phyloP scores from a whole-genome alignment of 371 early-diverging fungal species.

The Lichtheimia ramosa region DNA sequence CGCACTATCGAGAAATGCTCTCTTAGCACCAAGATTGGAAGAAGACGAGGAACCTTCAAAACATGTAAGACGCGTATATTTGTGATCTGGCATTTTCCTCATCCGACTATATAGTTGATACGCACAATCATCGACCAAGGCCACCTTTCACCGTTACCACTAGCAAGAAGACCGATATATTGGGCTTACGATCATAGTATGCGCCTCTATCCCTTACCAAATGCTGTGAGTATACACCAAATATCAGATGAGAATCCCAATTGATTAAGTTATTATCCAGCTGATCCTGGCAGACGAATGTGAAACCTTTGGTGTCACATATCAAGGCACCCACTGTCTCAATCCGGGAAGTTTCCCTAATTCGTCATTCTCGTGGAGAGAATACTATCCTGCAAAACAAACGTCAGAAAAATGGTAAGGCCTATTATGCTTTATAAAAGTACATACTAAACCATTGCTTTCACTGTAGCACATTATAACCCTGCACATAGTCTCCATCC shows the following conservation, averaged over 20 bases:
- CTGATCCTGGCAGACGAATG: constrained; percentile 85
- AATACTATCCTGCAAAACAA: constrained; percentile 74
- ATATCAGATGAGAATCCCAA: too few relatives aligned
- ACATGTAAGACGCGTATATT: constrained; percentile 49
- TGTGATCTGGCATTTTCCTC: background rate
- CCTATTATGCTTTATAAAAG: too few relatives aligned
- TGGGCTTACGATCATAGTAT: constrained; percentile 85
- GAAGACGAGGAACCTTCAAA: constrained; percentile 55
- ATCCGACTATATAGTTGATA: constrained; percentile 56
- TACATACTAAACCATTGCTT: background rate
- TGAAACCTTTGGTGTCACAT: constrained; percentile 68
- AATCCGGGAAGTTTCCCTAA: constrained; percentile 89
- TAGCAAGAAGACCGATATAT: constrained; percentile 70
- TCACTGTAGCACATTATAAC: too few relatives aligned
- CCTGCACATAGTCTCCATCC: too few relatives aligned
- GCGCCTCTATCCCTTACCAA: constrained; percentile 85
- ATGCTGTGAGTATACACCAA: constrained; percentile 58
- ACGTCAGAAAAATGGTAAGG: constrained; percentile 53
- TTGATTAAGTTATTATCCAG: constrained; percentile 29
- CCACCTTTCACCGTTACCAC: constrained; percentile 82
- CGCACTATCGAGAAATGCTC: constrained; percentile 73
- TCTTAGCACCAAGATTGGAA: constrained; percentile 56
- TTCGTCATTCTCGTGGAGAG: constrained; percentile 70
- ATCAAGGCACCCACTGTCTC: constrained; percentile 75
- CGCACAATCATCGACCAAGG: constrained; percentile 83